A percentile compares a stretch with the other conserved stretches of the same genome.
Conservation (phyloP, 108 stramenopile species). For the Skeletonema grethae region DNA sequence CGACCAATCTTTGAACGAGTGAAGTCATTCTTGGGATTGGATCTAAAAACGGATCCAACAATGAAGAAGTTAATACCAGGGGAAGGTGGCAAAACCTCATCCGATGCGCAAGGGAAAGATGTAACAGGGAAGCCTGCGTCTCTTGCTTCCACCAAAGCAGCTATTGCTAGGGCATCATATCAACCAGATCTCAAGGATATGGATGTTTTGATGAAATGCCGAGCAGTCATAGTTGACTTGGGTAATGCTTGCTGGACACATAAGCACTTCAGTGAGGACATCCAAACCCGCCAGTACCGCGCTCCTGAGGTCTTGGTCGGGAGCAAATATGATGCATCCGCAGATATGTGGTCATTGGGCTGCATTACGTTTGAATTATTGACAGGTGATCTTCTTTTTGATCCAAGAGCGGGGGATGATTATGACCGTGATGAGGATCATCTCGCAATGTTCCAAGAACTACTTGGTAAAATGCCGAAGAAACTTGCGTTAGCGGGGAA, state of each 20-base stretch:
- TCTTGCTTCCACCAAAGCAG: conserved; percentile 43
- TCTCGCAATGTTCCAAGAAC: conserved; percentile 97
- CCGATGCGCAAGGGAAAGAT: conserved; percentile 37
- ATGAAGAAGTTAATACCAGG: conserved; percentile 24
- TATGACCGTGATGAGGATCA: conserved; percentile 99
- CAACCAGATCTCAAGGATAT: conserved; percentile 77
- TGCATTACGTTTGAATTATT: conserved; percentile 96
- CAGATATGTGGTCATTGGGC: conserved; percentile 94
- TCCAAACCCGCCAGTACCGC: conserved; percentile 98
- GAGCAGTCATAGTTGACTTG: conserved; percentile 95
- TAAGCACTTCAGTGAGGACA: conserved; percentile 82
- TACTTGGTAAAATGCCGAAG: conserved; percentile 96
- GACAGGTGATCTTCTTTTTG: conserved; percentile 90
- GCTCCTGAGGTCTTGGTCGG: conserved; percentile 97
- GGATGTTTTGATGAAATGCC: conserved; percentile 60
- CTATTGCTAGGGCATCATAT: conserved; percentile 48
- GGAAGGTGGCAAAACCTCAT: conserved; percentile 32
- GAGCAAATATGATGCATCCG: conserved; percentile 92
- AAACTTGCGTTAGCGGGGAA: conserved; percentile 85
- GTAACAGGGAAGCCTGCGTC: conserved; percentile 60
- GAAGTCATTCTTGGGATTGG: conserved; percentile 71
- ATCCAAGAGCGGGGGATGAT: conserved; percentile 91
- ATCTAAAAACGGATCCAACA: conserved; percentile 55
- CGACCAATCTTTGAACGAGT: conserved; percentile 75
- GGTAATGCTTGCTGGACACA: conserved; percentile 96